Evolutionary conservation across 208 protist genomes (phyloP), one percentile per base, ranked within the genome.

Genomic region (Leishmania martiniquensis): DNA sequence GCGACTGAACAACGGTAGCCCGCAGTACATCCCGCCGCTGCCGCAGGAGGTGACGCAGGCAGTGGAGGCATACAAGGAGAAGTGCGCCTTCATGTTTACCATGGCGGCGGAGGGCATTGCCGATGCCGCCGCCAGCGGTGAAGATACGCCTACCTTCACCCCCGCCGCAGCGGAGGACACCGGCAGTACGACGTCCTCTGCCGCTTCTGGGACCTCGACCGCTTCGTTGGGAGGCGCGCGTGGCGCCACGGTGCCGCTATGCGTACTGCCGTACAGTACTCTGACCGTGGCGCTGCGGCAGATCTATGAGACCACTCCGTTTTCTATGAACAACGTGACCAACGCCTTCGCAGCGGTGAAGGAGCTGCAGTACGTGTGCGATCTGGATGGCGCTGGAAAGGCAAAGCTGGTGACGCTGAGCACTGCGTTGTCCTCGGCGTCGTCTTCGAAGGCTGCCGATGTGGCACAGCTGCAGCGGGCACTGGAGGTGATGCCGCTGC

Each of bases 341-440:
- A 93, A 92, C 60, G 86, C 85, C 63, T 93, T 96, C 72, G 88
- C 90, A 25, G 93, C 90, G 44, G 79, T 96, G 32, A 95, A 93
- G 78, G 90, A 91, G 76, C 76, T 96, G 59, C 85, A 85, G 63
- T 93, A 89, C 76, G 84, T 89, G 5, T 89, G 88, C 57, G 83
- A 89, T 37, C 70, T 86, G 47, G 82, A 81, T 34, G 49, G 60
- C 17, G 55, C 76, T 0, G 81, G 77, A 47, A 71, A 49, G 44
- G 65, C 67, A 17, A 72, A 60, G 29, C 44, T 70, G n/a, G 55
- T 80, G 44, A 66, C 77, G 55, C 49, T 85, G 47, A 67, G 62
- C 63, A 17, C 65, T 49, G 25, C 51, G 42, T 73, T 52, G 67
- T 70, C 73, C 22, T 55, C 72, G 5, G 13, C 63, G 5, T 69